These are phyloP conservation scores for Fraxinus dipetala DNA, from an alignment of 305 asterid species.

Conservation along the genomic window DNA sequence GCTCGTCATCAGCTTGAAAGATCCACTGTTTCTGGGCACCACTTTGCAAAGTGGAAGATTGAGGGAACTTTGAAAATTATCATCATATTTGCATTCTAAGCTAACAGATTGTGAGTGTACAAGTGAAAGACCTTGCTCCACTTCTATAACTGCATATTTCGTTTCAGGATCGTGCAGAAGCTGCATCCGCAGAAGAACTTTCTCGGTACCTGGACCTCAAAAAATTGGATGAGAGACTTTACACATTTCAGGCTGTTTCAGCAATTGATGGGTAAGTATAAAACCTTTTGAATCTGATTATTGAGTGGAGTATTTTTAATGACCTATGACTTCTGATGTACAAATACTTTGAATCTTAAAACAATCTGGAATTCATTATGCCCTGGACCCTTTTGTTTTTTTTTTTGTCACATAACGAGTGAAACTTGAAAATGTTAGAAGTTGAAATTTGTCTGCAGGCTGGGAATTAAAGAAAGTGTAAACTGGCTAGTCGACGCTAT, in stretches of 20 bases:
- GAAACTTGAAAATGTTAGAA: background rate
- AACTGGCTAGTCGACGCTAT: slow-evolving; percentile 91
- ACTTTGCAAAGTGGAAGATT: background rate
- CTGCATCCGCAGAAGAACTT: slow-evolving; percentile 79
- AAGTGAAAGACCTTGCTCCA: background rate
- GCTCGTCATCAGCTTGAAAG: background rate
- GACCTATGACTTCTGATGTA: background rate
- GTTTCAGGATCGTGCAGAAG: slow-evolving; percentile 76
- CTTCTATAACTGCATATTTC: background rate
- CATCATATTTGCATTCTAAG: background rate
- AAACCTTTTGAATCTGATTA: background rate
- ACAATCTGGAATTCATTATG: background rate
- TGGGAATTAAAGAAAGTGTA: slow-evolving; percentile 85
- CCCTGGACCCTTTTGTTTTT: background rate
- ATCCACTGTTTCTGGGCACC: background rate
- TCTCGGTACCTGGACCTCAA: slow-evolving; percentile 82
- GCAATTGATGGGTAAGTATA: slow-evolving; percentile 67
- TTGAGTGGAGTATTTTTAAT: background rate
- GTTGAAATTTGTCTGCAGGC: slow-evolving; percentile 23
- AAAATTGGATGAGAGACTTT: slow-evolving; percentile 80
- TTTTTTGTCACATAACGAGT: background rate
- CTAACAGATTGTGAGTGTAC: background rate
- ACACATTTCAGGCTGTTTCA: slow-evolving; percentile 77
- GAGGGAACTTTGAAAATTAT: background rate
- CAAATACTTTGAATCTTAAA: background rate